Evolutionary conservation across 768 basidiomycete species (phyloP).

Genomic region (Mycena amicta): DNA sequence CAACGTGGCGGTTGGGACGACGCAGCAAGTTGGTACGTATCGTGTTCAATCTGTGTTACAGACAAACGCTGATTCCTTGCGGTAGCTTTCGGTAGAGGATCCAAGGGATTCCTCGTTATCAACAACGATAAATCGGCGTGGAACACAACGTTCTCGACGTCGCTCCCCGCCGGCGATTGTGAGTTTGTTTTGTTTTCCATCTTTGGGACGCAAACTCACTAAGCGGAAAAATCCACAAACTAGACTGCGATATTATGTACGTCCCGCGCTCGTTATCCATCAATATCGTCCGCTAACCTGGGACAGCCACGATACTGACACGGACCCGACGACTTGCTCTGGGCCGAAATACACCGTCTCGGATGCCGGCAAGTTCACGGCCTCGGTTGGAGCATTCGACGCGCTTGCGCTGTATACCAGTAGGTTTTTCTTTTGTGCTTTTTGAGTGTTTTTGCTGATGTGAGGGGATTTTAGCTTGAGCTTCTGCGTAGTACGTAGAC

Average conservation of each 20-base stretch:
- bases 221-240: too few relatives aligned
- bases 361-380: conserved; percentile 20
- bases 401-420: conserved; percentile 24
- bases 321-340: conserved; percentile 7
- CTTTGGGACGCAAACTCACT: too few relatives aligned
- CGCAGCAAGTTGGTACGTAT: conserved; percentile 39
- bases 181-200: conserved; percentile 3
- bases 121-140: conserved; percentile 44
- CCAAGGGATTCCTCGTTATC: conserved; percentile 45
- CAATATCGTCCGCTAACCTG: not conserved
- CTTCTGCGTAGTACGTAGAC: too few relatives aligned
- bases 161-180: conserved; percentile 38
- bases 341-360: conserved; percentile 12
- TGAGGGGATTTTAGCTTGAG: too few relatives aligned
- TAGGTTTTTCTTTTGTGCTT: too few relatives aligned
- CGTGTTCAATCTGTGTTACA: conserved; percentile 31
- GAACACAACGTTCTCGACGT: conserved; percentile 40
- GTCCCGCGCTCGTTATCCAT: too few relatives aligned
- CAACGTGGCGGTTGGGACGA: conserved; percentile 17
- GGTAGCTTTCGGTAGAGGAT: conserved; percentile 26
- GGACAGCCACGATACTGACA: conserved; percentile 13
- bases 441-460: too few relatives aligned
- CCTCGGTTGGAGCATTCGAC: conserved; percentile 21
- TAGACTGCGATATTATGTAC: conserved; percentile 24
- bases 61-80: not conserved